Conservation (phyloP, 1,284 basidiomycete species). For the Lignosus rhinocerotis region DNA sequence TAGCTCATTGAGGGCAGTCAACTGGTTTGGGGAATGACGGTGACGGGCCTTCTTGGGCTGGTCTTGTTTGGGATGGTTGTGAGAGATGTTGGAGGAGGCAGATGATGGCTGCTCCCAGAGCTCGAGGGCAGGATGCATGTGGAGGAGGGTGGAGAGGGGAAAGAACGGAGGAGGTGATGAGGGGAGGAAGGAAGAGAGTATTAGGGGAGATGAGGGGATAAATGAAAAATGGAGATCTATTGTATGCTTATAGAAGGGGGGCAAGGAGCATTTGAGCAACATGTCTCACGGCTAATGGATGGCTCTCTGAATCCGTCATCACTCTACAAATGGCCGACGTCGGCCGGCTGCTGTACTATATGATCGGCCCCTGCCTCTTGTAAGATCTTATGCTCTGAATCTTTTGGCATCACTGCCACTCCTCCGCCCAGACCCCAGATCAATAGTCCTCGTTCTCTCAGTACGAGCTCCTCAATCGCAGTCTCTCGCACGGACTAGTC, state of each 20-base stretch:
- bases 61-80: slow-evolving; percentile 36
- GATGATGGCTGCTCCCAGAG: slow-evolving; percentile 29
- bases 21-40: slow-evolving; percentile 68
- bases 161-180: slow-evolving; percentile 22
- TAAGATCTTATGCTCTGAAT: slow-evolving; percentile 4
- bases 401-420: slow-evolving; percentile 21
- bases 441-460: not conserved
- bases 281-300: slow-evolving; percentile 36
- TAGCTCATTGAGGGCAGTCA: slow-evolving; percentile 72
- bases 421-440: not conserved
- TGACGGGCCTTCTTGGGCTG: slow-evolving; percentile 72
- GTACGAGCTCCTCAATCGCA: not conserved
- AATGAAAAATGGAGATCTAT: slow-evolving; percentile 32
- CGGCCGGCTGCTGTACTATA: slow-evolving; percentile 26
- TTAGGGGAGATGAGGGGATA: slow-evolving; percentile 27
- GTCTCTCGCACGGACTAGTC: not conserved
- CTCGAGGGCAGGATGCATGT: slow-evolving; percentile 38
- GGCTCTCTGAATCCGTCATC: slow-evolving; percentile 30
- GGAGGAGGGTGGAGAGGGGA: slow-evolving; percentile 23
- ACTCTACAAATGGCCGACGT: slow-evolving; percentile 31
- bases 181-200: slow-evolving; percentile 26
- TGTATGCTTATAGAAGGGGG: slow-evolving; percentile 33
- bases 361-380: slow-evolving; percentile 22
- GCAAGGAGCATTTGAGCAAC: slow-evolving; percentile 35
- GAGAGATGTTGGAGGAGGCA: slow-evolving; percentile 30